Percentiles rank a stretch among this genome's conserved stretches.
phyloP scores from a whole-genome alignment of 108 stramenopile genomes.

The Pseudonitzschia multistriata region DNA sequence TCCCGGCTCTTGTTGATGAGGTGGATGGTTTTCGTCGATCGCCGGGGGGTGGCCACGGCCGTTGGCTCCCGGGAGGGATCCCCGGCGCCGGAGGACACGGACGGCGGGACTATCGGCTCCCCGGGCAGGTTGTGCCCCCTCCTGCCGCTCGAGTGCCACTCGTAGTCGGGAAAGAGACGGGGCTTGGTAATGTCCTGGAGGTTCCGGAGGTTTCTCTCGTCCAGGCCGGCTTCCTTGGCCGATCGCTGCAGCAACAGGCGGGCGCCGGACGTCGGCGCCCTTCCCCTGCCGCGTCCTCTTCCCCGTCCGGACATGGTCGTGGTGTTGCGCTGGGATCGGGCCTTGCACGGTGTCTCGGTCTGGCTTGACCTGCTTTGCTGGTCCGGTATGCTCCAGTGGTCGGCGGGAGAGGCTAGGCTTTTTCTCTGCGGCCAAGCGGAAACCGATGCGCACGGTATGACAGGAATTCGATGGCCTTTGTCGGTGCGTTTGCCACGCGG shows the following conservation, averaged over 20 bases:
- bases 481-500: no score
- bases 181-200: constrained; percentile 47
- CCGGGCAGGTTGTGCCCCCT: constrained; percentile 17
- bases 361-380: no score
- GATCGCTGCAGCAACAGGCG: constrained; percentile 61
- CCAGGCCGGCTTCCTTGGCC: constrained; percentile 70
- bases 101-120: background rate
- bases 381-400: no score
- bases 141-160: constrained; percentile 56
- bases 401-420: no score
- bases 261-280: constrained; percentile 48
- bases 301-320: constrained; percentile 58
- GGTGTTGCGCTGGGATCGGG: background rate
- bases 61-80: background rate
- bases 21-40: constrained; percentile 41
- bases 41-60: constrained; percentile 18
- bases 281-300: constrained; percentile 49
- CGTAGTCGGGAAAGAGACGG: constrained; percentile 49
- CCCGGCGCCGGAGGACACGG: background rate
- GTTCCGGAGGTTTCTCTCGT: constrained; percentile 48
- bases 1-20: constrained; percentile 68
- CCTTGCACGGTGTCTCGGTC: background rate
- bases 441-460: no score
- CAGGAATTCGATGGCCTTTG: no score
- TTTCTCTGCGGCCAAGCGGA: no score